Conservation (phyloP, 805 yeast genomes). For the Hagleromyces aurorensis region DNA sequence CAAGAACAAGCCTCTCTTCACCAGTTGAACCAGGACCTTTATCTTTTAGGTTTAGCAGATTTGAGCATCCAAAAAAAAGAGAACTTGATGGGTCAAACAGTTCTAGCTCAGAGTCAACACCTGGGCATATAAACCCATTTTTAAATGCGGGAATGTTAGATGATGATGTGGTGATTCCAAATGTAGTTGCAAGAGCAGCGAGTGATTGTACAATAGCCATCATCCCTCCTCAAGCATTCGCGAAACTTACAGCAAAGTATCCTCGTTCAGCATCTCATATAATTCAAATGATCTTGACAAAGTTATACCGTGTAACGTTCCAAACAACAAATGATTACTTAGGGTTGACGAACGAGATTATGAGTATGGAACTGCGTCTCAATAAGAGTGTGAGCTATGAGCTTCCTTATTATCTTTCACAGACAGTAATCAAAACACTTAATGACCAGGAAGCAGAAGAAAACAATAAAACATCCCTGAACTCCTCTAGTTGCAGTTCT, state of each 20-base stretch:
- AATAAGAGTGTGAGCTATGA: slow-evolving; percentile 43
- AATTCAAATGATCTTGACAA: slow-evolving; percentile 82
- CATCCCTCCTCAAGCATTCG: slow-evolving; percentile 79
- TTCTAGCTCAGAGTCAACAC: slow-evolving; percentile 1
- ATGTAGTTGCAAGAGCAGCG: slow-evolving; percentile 67
- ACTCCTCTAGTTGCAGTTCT: too few species aligned
- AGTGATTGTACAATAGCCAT: slow-evolving; percentile 79
- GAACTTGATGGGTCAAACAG: slow-evolving; percentile 2
- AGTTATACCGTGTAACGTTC: slow-evolving; percentile 84
- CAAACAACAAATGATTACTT: slow-evolving; percentile 83
- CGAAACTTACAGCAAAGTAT: slow-evolving; percentile 58
- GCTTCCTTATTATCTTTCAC: slow-evolving; percentile 58
- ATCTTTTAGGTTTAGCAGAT: slow-evolving; percentile 3
- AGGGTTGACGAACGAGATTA: slow-evolving; percentile 74
- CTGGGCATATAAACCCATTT: slow-evolving; percentile 1
- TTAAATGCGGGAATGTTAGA: slow-evolving; percentile 1
- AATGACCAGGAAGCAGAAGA: slow-evolving; percentile 11
- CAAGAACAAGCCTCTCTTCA: slow-evolving; percentile 1
- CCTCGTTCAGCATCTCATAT: slow-evolving; percentile 92
- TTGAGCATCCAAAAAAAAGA: background rate
- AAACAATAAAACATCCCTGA: background rate
- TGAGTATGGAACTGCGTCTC: slow-evolving; percentile 62
- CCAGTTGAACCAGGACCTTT: slow-evolving; percentile 4
- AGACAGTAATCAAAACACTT: slow-evolving; percentile 44
- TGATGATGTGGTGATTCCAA: slow-evolving; percentile 19